A percentile compares a stretch with the other conserved stretches of the same genome.
Conservation (phyloP, 371 early-diverging fungal genomes). For the Synchytrium microbalum region DNA sequence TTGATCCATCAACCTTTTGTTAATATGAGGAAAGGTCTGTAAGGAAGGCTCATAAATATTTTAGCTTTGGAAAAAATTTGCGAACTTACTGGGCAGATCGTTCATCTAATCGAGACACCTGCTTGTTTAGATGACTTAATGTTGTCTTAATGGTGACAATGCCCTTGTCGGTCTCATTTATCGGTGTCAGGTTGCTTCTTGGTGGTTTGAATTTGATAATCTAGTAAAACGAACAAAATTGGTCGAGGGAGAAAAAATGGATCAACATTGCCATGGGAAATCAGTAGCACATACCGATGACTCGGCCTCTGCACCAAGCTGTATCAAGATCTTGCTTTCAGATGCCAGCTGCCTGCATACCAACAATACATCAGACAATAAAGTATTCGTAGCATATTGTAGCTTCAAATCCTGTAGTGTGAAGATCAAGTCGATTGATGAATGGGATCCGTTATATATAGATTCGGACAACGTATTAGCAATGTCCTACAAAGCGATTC, state of each 20-base stretch:
- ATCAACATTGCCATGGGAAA: not conserved
- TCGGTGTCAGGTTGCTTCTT: slow-evolving; percentile 4
- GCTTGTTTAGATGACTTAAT: slow-evolving; percentile 33
- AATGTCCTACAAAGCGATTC: not conserved
- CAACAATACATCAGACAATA: not conserved
- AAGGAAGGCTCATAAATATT: too few species aligned
- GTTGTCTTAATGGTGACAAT: slow-evolving; percentile 41
- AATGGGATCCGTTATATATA: not conserved
- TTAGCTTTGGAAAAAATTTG: not conserved
- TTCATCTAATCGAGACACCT: slow-evolving; percentile 40
- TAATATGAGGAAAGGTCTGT: not conserved
- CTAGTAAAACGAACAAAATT: not conserved
- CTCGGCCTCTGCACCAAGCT: not conserved
- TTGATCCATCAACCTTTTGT: slow-evolving; percentile 13
- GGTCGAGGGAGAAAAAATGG: not conserved
- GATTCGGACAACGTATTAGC: not conserved
- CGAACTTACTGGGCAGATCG: slow-evolving; percentile 31
- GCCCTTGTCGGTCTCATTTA: slow-evolving; percentile 42
- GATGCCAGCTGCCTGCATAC: not conserved
- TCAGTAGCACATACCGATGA: not conserved
- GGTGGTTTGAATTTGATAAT: not conserved
- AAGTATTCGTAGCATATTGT: not conserved
- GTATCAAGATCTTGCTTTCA: not conserved
- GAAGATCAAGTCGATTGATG: not conserved
- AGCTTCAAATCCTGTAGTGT: not conserved